Base-by-base conservation (phyloP, 164 flowering plant species). In the Cinnamomum chago region DNA sequence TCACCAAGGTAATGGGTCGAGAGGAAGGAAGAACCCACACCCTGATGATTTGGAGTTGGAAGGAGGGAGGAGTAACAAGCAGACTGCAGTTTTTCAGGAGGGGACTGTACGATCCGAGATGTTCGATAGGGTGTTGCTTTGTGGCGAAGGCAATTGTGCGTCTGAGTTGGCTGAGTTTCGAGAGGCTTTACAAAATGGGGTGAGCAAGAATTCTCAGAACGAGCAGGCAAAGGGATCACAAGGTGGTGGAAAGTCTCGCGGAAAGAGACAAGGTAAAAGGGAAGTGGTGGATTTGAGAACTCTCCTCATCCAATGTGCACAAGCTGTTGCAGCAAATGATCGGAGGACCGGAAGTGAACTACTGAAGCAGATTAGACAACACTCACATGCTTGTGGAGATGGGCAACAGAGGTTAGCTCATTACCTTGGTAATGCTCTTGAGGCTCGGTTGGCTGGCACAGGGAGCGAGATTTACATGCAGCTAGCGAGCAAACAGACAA, bases 371-470 rank as follows among this genome's bases (percentile, higher is more conserved):
- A 85, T 94, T 73, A 87, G 89, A 79, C 89, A 83, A 68, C 92
- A 94, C 33, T 83, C 98, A 35, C 86, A 94, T 72, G 90, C 89
- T 50, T 86, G 79, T 72, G 98, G 98, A 65, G 97, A 94, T 82
- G 94, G 92, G 11, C 84, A 72, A 62, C 92, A 92, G 83, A 85
- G 98, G 75, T 69, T 92, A 71, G 94, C 97, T 40, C 81, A 88
- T 75, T 88, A 84, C 71, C 86, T 94, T 75, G 98, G 94, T 0
- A 83, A 89, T 74, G 93, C 87, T n/a, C 90, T 94, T 22, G 95
- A 94, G 82, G 98, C 95, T 28, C 94, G 98, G 50, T 76, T 92
- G 79, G 90, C 92, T 62, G 97, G 97, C 62, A 90, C 86, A 2
- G 97, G 97, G 18, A 87, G 95, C 79, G 92, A 90, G 80, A 82